A percentile compares a stretch with the other conserved stretches of the same genome.
phyloP scores from a whole-genome alignment of 2,329 filamentous ascomycete genomes.

The Calonectria pseudoturangicola region DNA sequence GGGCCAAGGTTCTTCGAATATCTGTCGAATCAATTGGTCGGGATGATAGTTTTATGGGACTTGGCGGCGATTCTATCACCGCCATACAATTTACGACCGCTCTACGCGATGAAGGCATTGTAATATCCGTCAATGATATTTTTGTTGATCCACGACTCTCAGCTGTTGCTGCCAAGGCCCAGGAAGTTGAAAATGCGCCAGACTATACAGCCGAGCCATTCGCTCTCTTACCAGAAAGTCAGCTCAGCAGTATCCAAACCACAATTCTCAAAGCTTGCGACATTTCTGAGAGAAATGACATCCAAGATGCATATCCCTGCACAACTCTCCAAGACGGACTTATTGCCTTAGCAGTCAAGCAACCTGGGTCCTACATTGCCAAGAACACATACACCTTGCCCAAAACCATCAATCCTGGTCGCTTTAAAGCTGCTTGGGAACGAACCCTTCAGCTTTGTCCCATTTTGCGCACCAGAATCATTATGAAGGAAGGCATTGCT shows the following conservation, averaged over 20 bases:
- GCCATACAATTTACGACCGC: slow-evolving; percentile 69
- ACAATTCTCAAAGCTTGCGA: neutral
- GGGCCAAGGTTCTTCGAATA: slow-evolving; percentile 61
- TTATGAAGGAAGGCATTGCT: neutral
- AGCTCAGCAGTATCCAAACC: neutral
- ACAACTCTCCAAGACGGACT: slow-evolving; percentile 61
- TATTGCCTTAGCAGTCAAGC: slow-evolving; percentile 46
- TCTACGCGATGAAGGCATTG: slow-evolving; percentile 61
- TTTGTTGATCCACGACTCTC: slow-evolving; percentile 56
- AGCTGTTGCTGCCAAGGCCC: slow-evolving; percentile 43
- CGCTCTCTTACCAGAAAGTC: neutral
- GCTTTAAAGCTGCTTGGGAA: slow-evolving; percentile 11
- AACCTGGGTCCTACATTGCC: slow-evolving; percentile 36
- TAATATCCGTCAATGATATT: slow-evolving; percentile 66
- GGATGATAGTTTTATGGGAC: slow-evolving; percentile 68
- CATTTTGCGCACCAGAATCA: slow-evolving; percentile 17
- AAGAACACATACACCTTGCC: slow-evolving; percentile 12
- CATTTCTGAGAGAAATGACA: neutral
- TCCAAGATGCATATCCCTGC: slow-evolving; percentile 53
- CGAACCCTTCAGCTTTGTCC: neutral
- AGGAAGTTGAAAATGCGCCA: slow-evolving; percentile 1
- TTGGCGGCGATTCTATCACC: slow-evolving; percentile 69
- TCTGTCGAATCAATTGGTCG: slow-evolving; percentile 39
- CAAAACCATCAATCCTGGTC: neutral
- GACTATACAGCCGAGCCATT: neutral